These are phyloP conservation scores for Podospora appendiculata DNA, from an alignment of 495 filamentous ascomycete genomes.

Conservation along the genomic window DNA sequence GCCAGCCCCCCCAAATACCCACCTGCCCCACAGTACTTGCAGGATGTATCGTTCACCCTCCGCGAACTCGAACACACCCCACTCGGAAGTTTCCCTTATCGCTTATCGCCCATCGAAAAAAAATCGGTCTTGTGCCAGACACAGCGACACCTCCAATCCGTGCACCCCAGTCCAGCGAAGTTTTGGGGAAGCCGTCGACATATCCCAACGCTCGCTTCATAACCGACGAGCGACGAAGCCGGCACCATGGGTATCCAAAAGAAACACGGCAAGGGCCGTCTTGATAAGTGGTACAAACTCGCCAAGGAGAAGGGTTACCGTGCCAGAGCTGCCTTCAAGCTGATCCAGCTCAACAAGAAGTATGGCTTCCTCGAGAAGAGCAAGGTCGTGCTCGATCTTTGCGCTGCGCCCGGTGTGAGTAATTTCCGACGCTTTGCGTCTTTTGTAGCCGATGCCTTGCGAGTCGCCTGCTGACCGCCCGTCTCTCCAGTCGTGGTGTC, in stretches of 20 bases:
- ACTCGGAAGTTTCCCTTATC: slow-evolving; percentile 11
- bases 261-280: slow-evolving; percentile 98
- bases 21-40: slow-evolving; percentile 4
- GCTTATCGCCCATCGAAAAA: slow-evolving; percentile 22
- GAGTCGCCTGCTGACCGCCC: too few species aligned
- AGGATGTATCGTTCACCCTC: neutral
- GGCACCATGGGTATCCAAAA: slow-evolving; percentile 88
- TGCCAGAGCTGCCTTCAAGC: slow-evolving; percentile 93
- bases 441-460: neutral
- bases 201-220: neutral
- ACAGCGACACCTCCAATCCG: slow-evolving; percentile 1
- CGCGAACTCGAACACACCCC: neutral
- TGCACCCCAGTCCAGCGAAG: neutral
- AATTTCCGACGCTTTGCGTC: neutral
- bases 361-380: slow-evolving; percentile 96
- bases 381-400: slow-evolving; percentile 93
- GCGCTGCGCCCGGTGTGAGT: slow-evolving; percentile 88
- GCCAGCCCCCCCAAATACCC: slow-evolving; percentile 1
- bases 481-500: slow-evolving; percentile 75
- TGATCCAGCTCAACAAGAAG: slow-evolving; percentile 98
- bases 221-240: neutral
- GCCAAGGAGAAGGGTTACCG: slow-evolving; percentile 98
- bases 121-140: slow-evolving; percentile 1
- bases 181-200: slow-evolving; percentile 1
- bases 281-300: slow-evolving; percentile 87